These are phyloP conservation scores for Candida pseudofarinosa DNA, from an alignment of 805 yeast species.

Conservation along the genomic window DNA sequence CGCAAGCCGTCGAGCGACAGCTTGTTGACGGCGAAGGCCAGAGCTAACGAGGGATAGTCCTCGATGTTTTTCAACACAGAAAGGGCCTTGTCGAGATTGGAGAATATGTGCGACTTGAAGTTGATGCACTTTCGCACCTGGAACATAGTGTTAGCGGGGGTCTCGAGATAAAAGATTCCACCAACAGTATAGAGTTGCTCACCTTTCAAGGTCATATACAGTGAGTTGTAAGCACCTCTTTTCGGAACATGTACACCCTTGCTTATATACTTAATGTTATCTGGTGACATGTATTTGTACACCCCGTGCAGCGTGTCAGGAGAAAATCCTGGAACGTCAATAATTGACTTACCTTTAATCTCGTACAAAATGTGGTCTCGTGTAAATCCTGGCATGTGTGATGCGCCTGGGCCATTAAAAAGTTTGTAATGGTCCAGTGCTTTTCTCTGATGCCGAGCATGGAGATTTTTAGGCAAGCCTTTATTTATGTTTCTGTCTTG, in stretches of 20 bases:
- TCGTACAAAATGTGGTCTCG: constrained; percentile 43
- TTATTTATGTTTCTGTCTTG: constrained; percentile 12
- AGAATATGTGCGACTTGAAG: constrained; percentile 34
- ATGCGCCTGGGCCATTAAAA: constrained; percentile 42
- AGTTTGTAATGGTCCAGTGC: constrained; percentile 17
- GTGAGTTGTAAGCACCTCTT: constrained; percentile 26
- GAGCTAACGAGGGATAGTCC: constrained; percentile 14
- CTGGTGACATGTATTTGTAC: constrained; percentile 20
- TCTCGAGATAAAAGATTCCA: constrained; percentile 55
- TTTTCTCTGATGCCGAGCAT: constrained; percentile 5
- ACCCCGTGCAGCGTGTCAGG: constrained; percentile 19
- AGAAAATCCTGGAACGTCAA: constrained; percentile 49
- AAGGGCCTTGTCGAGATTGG: constrained; percentile 26
- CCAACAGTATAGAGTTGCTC: constrained; percentile 51
- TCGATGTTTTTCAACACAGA: constrained; percentile 11
- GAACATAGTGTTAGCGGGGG: constrained; percentile 49
- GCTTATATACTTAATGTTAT: constrained; percentile 20
- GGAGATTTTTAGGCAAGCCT: background rate
- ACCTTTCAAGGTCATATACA: constrained; percentile 37
- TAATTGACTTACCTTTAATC: constrained; percentile 23
- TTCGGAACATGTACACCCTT: constrained; percentile 27
- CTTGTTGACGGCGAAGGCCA: constrained; percentile 13
- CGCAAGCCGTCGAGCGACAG: constrained; percentile 19
- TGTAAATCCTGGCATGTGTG: constrained; percentile 69
- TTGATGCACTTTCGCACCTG: constrained; percentile 46